Evolutionary conservation across 139 green algal species (phyloP).

Genomic region (Chlamydomonas asymmetrica): DNA sequence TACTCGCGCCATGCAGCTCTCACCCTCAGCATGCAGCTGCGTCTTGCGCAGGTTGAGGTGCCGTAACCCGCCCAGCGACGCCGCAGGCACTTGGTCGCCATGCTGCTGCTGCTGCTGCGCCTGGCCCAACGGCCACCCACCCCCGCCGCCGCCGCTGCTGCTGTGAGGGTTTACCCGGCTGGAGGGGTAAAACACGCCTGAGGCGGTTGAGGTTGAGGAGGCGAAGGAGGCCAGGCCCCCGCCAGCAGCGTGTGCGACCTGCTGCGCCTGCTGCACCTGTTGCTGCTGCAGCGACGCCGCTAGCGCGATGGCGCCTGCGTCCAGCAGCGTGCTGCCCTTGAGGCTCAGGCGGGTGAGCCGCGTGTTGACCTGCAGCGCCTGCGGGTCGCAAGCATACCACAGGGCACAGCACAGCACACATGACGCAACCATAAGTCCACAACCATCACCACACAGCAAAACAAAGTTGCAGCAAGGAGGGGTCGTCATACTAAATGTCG

Average conservation of each 20-base stretch:
- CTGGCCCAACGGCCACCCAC: neutral
- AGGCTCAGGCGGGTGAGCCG: slow-evolving; percentile 32
- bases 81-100: no score
- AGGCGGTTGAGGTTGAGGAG: no score
- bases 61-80: no score
- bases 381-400: neutral
- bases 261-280: no score
- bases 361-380: slow-evolving; percentile 19
- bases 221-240: no score
- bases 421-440: neutral
- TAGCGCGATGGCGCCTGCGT: slow-evolving; percentile 19
- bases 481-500: no score
- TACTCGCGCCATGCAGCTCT: no score
- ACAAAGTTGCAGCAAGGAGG: no score
- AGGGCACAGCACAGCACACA: neutral
- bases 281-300: slow-evolving; percentile 1
- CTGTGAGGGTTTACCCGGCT: no score
- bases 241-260: no score
- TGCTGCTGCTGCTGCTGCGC: neutral
- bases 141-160: neutral
- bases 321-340: slow-evolving; percentile 16
- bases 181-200: no score
- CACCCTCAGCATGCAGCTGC: slow-evolving; percentile 27
- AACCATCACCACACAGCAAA: neutral
- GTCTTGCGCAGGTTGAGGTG: slow-evolving; percentile 17